Percentiles rank a stretch among this genome's conserved stretches.
These are phyloP conservation scores for Microcera coccophila DNA, from an alignment of 2,329 filamentous ascomycete genomes.

Conservation along the genomic window DNA sequence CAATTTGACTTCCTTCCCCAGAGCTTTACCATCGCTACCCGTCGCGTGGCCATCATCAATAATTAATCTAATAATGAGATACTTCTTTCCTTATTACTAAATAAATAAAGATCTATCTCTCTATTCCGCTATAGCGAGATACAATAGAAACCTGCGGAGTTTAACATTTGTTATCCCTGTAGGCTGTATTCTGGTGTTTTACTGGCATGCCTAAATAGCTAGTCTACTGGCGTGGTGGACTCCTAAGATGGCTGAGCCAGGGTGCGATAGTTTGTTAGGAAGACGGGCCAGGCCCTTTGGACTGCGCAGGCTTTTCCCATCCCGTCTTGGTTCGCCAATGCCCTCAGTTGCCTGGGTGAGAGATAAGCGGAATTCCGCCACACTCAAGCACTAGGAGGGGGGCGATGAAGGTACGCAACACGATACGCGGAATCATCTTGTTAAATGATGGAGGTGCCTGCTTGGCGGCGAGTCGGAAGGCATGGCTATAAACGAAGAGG, in stretches of 20 bases:
- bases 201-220: too few relatives aligned
- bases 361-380: constrained; percentile 16
- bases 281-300: neutral
- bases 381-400: constrained; percentile 1
- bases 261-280: constrained; percentile 17
- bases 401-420: constrained; percentile 2
- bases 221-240: too few relatives aligned
- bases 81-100: too few relatives aligned
- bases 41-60: too few relatives aligned
- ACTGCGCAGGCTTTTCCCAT: neutral
- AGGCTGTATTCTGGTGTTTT: too few relatives aligned
- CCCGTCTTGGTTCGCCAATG: neutral
- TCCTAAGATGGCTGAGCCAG: constrained; percentile 15
- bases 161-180: too few relatives aligned
- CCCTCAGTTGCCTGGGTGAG: constrained; percentile 4
- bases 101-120: too few relatives aligned
- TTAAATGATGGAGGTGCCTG: constrained; percentile 13
- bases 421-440: constrained; percentile 3
- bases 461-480: constrained; percentile 20
- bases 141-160: too few relatives aligned
- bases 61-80: too few relatives aligned
- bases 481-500: constrained; percentile 7
- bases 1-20: too few relatives aligned
- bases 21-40: too few relatives aligned
- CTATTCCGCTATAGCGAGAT: too few relatives aligned